Evolutionary conservation across 2,329 filamentous ascomycete species (phyloP).

Genomic region (Chaetomium sp.): DNA sequence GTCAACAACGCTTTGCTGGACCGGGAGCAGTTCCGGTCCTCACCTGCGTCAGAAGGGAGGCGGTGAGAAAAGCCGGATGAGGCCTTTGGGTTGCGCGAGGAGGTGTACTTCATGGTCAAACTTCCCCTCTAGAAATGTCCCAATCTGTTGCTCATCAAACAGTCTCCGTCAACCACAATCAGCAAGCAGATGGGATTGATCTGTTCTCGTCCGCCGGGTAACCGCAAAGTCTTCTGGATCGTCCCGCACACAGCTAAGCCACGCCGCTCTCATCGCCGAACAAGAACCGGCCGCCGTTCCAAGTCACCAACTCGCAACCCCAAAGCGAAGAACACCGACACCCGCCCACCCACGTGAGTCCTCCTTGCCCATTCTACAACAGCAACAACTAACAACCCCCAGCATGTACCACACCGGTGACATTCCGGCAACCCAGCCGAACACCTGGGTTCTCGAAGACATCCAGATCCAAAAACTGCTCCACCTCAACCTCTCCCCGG

Average conservation of each 20-base stretch:
- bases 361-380: neutral
- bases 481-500: neutral
- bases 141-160: neutral
- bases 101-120: neutral
- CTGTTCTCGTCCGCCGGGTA: conserved; percentile 17
- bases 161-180: neutral
- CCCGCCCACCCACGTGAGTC: neutral
- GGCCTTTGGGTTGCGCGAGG: neutral
- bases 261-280: conserved; percentile 1
- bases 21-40: neutral
- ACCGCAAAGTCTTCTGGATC: conserved; percentile 11
- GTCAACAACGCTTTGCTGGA: neutral
- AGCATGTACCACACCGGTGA: neutral
- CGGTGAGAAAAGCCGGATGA: neutral
- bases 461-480: conserved; percentile 10
- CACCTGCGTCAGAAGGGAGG: neutral
- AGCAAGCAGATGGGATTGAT: conserved; percentile 6
- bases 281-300: neutral
- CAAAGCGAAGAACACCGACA: neutral
- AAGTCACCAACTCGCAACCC: neutral
- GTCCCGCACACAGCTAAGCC: neutral
- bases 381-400: neutral
- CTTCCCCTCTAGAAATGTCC: too few relatives aligned
- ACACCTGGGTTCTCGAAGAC: conserved; percentile 13
- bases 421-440: neutral